phyloP scores from a whole-genome alignment of 2,329 filamentous ascomycete species.

The Colletotrichum agaves region DNA sequence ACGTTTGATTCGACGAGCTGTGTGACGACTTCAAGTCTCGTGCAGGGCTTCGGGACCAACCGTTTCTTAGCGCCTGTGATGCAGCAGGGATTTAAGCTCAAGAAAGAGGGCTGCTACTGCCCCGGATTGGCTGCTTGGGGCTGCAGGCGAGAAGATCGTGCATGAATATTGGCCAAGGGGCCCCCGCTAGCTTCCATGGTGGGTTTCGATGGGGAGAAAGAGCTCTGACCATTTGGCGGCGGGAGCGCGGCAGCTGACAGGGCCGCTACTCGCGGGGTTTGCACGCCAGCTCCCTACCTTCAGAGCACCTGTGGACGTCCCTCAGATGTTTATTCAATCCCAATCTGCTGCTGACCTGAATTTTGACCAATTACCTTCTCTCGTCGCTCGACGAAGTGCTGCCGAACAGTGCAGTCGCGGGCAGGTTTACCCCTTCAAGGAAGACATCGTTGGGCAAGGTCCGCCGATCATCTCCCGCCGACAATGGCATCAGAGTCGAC shows the following conservation, averaged over 20 bases:
- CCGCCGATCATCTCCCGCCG: conserved; percentile 34
- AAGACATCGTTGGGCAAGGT: conserved; percentile 29
- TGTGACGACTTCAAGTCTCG: conserved; percentile 58
- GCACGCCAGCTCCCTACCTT: conserved; percentile 13
- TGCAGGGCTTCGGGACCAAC: conserved; percentile 61
- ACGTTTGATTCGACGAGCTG: conserved; percentile 49
- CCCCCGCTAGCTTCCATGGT: conserved; percentile 32
- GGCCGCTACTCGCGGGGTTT: conserved; percentile 35
- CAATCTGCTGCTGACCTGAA: not conserved
- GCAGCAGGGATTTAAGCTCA: conserved; percentile 43
- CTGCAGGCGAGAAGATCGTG: conserved; percentile 41
- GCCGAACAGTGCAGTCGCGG: not conserved
- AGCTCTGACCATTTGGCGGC: conserved; percentile 37
- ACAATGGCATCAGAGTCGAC: not conserved
- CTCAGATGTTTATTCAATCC: conserved; percentile 21
- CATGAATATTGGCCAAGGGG: conserved; percentile 44
- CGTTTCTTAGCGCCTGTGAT: conserved; percentile 51
- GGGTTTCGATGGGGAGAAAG: not conserved
- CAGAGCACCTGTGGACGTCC: conserved; percentile 30
- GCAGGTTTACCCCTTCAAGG: conserved; percentile 6
- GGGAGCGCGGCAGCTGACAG: conserved; percentile 29
- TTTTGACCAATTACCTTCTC: conserved; percentile 13
- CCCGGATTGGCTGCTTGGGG: conserved; percentile 53
- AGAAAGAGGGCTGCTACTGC: conserved; percentile 45
- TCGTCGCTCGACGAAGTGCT: not conserved